Percentiles rank a stretch among this genome's conserved stretches.
These are phyloP conservation scores for Pythium aquatile DNA, from an alignment of 352 stramenopile species.

Conservation along the genomic window DNA sequence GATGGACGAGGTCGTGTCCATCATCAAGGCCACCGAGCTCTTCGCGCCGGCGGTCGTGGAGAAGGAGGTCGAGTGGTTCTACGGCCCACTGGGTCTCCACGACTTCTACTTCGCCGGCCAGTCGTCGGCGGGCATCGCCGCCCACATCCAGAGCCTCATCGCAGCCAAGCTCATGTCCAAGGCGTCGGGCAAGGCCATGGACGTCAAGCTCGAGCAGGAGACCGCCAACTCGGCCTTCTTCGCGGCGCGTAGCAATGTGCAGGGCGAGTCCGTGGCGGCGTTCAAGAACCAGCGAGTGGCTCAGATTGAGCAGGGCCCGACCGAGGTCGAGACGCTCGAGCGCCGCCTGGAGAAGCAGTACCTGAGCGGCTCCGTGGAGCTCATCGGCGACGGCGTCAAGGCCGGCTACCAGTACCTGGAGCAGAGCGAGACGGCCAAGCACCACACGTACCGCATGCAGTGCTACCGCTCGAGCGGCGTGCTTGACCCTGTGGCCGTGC, in stretches of 20 bases:
- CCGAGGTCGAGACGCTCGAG: slow-evolving; percentile 74
- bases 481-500: slow-evolving; percentile 66
- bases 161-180: slow-evolving; percentile 83
- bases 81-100: slow-evolving; percentile 73
- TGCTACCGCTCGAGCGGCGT: slow-evolving; percentile 82
- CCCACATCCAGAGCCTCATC: slow-evolving; percentile 78
- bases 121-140: slow-evolving; percentile 56
- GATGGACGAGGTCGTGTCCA: slow-evolving; percentile 67
- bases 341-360: slow-evolving; percentile 80
- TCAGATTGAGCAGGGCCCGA: slow-evolving; percentile 50
- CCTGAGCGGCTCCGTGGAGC: slow-evolving; percentile 59
- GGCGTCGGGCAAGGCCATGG: slow-evolving; percentile 65
- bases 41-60: slow-evolving; percentile 62
- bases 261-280: slow-evolving; percentile 38
- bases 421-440: slow-evolving; percentile 49
- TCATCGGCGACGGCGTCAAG: slow-evolving; percentile 79
- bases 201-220: slow-evolving; percentile 84
- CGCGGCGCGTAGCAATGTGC: slow-evolving; percentile 77
- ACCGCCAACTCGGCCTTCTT: slow-evolving; percentile 74
- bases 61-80: slow-evolving; percentile 82
- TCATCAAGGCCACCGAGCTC: slow-evolving; percentile 52
- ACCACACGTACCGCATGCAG: slow-evolving; percentile 75
- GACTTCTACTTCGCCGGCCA: slow-evolving; percentile 85
- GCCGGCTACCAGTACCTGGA: slow-evolving; percentile 77
- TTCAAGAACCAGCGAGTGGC: slow-evolving; percentile 48